Base-by-base conservation (phyloP, 305 asterid genomes). In the Withania somnifera region DNA sequence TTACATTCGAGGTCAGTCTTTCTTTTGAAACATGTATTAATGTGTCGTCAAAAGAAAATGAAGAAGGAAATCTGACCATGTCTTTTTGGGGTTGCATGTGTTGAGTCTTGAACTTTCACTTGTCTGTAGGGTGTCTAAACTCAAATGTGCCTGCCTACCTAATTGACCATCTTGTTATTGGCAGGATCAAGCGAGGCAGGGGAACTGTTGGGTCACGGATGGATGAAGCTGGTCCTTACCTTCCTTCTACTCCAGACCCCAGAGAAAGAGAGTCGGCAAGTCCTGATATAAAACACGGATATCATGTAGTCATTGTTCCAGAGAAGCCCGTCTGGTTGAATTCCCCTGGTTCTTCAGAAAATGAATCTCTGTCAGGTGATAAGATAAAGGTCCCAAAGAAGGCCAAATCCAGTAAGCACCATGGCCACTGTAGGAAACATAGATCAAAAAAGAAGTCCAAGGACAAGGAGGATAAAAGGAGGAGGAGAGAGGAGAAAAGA, bases 221-320 rank as follows among this genome's bases (percentile, higher is more conserved):
- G 98, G 99, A 96, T 82, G 99, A 93, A 90, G 85, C 98, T 19
- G 98, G 98, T 32, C 98, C 98, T 2, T 96, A 90, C 88, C 94
- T 89, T 83, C 90, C 94, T 38, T 78, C 84, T 76, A 51, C 87
- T 86, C 80, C 89, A 8, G 87, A 89, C 85, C 77, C 89, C 24
- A 82, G 78, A 42, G 84, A 78, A 67, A 84, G 77, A 38, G 63
- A 78, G 42, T 50, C 78, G 36, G 83, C 69, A 14, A 78, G 81
- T 32, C 66, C 82, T 11, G 87, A 82, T 54, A 84, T 78, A 69
- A 88, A 82, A 78, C 36, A 7, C 8, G 80, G 45, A 52, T 78
- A 85, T 53, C 91, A 86, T 34, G 86, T 77, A 34, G 69, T 85
- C 51, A 86, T 90, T 82, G 97, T 98, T 78, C 98, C 98, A 14